Base-by-base conservation (phyloP, 257 asterid genomes). In the Avicennia marina region DNA sequence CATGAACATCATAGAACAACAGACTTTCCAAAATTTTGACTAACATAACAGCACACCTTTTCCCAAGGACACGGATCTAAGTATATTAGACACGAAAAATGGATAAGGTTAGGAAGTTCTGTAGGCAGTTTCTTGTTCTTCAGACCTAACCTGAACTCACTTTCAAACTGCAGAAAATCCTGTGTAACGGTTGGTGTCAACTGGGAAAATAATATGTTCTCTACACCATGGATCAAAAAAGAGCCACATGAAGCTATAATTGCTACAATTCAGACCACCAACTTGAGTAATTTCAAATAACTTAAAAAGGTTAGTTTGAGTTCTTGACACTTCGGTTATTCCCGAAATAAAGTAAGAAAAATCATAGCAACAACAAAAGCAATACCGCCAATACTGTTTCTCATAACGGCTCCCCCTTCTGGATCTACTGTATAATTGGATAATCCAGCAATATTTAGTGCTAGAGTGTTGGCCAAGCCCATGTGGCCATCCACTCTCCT, bases 401-500 rank as follows among this genome's bases (percentile, higher is more conserved):
- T 88, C 76, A 83, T 63, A 46, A 91, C 77, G 58, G 75, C 58
- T 67, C 98, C 98, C 66, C 95, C 95, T 53, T 73, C 82, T 49
- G 88, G 85, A 67, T 78, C 87, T 62, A 47, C 56, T 20, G 91
- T 85, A 73, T 58, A 34, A 63, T 64, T 72, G 53, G 76, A 70
- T 74, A 88, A 67, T 60, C 90, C 82, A 32, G 95, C 95, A 73
- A 81, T 11, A 21, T 73, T 80, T 51, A 91, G 87, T 31, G 98
- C 95, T 56, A 74, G 41, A n/a, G 95, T 69, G 78, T 91, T 91
- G 40, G 96, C 96, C 75, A 91, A 77, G 64, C 96, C 96, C 95
- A 91, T 88, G 73, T 91, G 98, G 49, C 98, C 98, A 85, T 91
- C 98, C 85, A 78, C 83, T 80, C 98, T 83, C 45, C 81, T 38